phyloP scores from a whole-genome alignment of 306 rosid genomes.

The Glycine soja region DNA sequence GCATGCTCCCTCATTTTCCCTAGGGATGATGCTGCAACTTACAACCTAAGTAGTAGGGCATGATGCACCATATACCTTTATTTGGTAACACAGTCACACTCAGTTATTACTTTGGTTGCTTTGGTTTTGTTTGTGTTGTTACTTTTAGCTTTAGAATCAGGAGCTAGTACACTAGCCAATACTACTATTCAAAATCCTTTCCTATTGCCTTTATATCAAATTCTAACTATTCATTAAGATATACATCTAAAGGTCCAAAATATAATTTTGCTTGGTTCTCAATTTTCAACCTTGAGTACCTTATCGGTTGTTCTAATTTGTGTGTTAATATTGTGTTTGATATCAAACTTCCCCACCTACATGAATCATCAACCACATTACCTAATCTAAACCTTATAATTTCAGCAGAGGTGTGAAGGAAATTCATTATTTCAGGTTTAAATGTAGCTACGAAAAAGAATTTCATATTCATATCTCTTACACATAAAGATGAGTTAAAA shows the following conservation, averaged over 20 bases:
- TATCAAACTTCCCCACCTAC: no score
- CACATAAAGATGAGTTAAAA: background rate
- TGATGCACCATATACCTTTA: constrained; percentile 1
- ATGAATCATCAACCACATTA: no score
- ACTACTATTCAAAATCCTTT: no score
- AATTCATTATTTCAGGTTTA: no score
- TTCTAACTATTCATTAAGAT: background rate
- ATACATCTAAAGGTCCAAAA: background rate
- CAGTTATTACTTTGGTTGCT: background rate
- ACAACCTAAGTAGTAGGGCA: constrained; percentile 33
- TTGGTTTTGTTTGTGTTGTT: background rate
- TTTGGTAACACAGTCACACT: constrained; percentile 12
- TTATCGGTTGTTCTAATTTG: no score
- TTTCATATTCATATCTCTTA: background rate
- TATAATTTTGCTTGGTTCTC: background rate
- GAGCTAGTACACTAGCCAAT: background rate
- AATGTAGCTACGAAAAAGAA: no score
- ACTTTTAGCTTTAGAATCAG: background rate
- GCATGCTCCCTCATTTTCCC: constrained; percentile 1
- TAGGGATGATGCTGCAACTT: constrained; percentile 36
- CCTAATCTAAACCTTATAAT: background rate
- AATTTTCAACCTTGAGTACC: no score
- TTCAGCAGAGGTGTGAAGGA: background rate
- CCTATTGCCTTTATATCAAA: background rate
- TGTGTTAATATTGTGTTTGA: no score